Evolutionary conservation across 139 green algal species (phyloP), one percentile per base, ranked within the genome.

Genomic region (Coelastrella sp.): DNA sequence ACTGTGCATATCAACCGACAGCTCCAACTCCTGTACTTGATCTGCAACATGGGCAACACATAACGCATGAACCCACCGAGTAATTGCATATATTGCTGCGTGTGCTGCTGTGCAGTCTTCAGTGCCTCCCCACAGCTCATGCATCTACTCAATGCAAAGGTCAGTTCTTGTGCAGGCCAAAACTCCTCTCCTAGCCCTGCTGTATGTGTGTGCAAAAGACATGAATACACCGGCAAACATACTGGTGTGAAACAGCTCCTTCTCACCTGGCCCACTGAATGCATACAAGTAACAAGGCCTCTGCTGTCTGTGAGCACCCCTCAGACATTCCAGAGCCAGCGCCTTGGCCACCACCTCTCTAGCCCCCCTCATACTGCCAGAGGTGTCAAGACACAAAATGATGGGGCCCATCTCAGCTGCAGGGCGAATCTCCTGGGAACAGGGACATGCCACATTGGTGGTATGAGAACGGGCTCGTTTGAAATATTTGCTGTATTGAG

Each of bases 331-430:
- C 41, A 98, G 91, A 4, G 94, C 94, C 21, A 98, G 86, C 15
- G 96, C 96, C 89, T 98, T 98, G 60, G 96, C 96, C 60, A 98
- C 95, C 9, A 89, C 93, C 88, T 98, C 96, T 0, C 95, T 89
- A 4, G 89, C 89, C 4, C 95, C 95, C 0, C 86, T 57, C 92
- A 96, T 96, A 17, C 85, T 91, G 53, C 89, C 91, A 43, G 67
- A 91, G 34, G 96, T 98, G 88, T 98, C 96, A 23, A 98, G 89
- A 85, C 96, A 98, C 62, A 97, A 84, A 64, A 98, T 97, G 91
- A 98, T 98, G 50, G 96, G 96, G 0, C 96, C 96, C 79, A 95
- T 88, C 87, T 98, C 96, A 7, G 94, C 95, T 11, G 96, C 94
- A 23, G 96, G 96, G 7, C 96, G 94, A 59, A 98, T 91, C 88